A percentile compares a stretch with the other conserved stretches of the same genome.
phyloP scores from a whole-genome alignment of 345 rosid genomes.

The sweet orange (Citrus sinensis) region DNA sequence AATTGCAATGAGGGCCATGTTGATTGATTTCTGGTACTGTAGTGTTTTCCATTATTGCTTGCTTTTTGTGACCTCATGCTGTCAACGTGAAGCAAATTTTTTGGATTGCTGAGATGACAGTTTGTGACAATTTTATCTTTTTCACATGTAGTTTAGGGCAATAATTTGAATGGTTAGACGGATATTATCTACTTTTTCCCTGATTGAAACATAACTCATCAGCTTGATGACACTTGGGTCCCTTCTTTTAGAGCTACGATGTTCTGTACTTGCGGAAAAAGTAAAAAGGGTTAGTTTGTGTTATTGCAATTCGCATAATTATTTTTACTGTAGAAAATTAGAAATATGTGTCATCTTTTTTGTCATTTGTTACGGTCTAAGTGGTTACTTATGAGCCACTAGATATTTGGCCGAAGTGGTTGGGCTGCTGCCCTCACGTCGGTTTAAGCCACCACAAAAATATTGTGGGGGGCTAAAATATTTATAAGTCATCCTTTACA shows the following conservation, averaged over 20 bases:
- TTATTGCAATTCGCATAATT: background rate
- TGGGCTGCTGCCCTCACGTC: too few species aligned
- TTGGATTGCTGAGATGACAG: slow-evolving; percentile 12
- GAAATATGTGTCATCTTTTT: background rate
- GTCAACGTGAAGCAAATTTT: slow-evolving; percentile 20
- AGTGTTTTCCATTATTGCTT: slow-evolving; percentile 24
- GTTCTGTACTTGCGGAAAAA: slow-evolving; percentile 16
- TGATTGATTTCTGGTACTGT: slow-evolving; percentile 16
- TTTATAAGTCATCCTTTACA: too few species aligned
- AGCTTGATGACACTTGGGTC: slow-evolving; percentile 8
- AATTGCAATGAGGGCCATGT: slow-evolving; percentile 13
- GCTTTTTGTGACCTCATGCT: slow-evolving; percentile 22
- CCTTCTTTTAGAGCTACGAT: slow-evolving; percentile 6
- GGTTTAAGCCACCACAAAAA: too few species aligned
- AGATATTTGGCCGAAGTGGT: too few species aligned
- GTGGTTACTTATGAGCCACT: background rate
- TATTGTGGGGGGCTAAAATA: too few species aligned
- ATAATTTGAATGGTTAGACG: slow-evolving; percentile 11
- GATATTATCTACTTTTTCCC: background rate
- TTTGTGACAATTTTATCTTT: slow-evolving; percentile 12
- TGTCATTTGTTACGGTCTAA: background rate
- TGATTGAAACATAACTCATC: slow-evolving; percentile 3
- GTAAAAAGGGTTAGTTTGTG: slow-evolving; percentile 11
- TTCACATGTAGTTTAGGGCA: slow-evolving; percentile 6
- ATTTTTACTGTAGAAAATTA: background rate